These are phyloP conservation scores for Acrocalymma vagum DNA, from an alignment of 2,329 filamentous ascomycete genomes.

Conservation along the genomic window DNA sequence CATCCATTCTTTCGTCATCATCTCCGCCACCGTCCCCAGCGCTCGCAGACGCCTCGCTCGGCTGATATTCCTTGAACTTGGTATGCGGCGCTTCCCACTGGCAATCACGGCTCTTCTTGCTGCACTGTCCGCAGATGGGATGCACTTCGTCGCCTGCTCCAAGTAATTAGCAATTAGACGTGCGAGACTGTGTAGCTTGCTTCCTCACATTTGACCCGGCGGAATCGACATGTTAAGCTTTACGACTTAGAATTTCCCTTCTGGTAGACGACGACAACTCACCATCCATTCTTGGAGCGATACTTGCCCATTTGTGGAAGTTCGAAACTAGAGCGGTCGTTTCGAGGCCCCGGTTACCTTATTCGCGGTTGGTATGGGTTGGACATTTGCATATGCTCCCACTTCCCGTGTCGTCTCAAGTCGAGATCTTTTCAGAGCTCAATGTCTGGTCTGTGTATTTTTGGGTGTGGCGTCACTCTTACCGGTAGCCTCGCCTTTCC, in stretches of 20 bases:
- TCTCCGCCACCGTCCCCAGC: slow-evolving; percentile 14
- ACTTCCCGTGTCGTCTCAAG: no score
- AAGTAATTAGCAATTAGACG: slow-evolving; percentile 7
- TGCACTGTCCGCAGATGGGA: slow-evolving; percentile 39
- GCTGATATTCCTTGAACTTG: slow-evolving; percentile 37
- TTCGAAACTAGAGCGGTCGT: slow-evolving; percentile 2
- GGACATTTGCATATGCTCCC: no score
- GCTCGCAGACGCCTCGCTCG: slow-evolving; percentile 23
- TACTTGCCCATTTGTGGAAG: slow-evolving; percentile 34
- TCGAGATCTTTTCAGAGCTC: no score
- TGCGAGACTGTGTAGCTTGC: background rate
- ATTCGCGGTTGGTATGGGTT: no score
- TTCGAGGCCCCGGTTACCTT: no score
- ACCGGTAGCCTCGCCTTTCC: no score
- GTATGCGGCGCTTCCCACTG: slow-evolving; percentile 38
- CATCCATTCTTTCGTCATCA: slow-evolving; percentile 24
- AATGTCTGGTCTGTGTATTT: no score
- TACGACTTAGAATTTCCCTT: slow-evolving; percentile 1
- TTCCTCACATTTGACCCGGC: slow-evolving; percentile 41
- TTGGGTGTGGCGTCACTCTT: no score
- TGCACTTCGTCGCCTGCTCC: slow-evolving; percentile 36
- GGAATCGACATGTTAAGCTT: slow-evolving; percentile 39
- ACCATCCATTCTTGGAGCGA: slow-evolving; percentile 43
- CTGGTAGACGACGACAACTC: slow-evolving; percentile 12
- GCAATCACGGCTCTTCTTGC: slow-evolving; percentile 40